Conservation (phyloP, 208 protist genomes). For the Wallacemonas sp. region DNA sequence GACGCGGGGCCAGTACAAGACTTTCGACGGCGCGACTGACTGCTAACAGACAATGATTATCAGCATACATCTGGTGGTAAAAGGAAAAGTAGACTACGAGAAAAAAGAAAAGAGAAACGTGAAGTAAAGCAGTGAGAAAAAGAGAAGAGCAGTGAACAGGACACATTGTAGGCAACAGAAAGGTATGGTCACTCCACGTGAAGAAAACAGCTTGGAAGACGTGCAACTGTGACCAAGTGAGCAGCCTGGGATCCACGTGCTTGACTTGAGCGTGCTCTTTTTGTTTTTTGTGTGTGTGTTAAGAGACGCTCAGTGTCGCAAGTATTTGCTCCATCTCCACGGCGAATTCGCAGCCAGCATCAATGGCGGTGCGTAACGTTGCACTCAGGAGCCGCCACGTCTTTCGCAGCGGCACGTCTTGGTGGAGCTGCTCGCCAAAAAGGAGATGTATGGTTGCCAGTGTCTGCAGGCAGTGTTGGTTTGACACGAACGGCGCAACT, state of each 20-base stretch:
- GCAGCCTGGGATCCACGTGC: too few relatives aligned
- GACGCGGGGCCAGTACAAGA: too few relatives aligned
- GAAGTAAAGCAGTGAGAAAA: neutral
- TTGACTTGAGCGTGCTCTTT: too few relatives aligned
- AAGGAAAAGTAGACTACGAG: neutral
- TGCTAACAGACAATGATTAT: too few relatives aligned
- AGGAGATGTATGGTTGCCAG: neutral
- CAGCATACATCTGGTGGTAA: neutral
- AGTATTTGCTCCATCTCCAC: neutral
- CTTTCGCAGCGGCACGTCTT: neutral
- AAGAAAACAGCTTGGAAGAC: too few relatives aligned
- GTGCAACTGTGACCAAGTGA: too few relatives aligned
- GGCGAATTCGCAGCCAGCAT: neutral
- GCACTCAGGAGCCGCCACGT: conserved; percentile 6
- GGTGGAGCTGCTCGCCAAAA: neutral
- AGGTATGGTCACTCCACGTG: too few relatives aligned
- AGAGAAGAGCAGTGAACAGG: too few relatives aligned
- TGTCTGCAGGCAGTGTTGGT: neutral
- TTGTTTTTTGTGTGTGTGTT: too few relatives aligned
- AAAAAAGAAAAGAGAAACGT: too few relatives aligned
- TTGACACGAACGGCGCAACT: conserved; percentile 1
- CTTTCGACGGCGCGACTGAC: too few relatives aligned
- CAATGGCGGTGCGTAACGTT: conserved; percentile 10
- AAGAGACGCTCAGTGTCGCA: neutral
- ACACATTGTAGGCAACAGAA: too few relatives aligned